Evolutionary conservation across 1,139 yeast species (phyloP).

Genomic region (Debaryomyces nepalensis): DNA sequence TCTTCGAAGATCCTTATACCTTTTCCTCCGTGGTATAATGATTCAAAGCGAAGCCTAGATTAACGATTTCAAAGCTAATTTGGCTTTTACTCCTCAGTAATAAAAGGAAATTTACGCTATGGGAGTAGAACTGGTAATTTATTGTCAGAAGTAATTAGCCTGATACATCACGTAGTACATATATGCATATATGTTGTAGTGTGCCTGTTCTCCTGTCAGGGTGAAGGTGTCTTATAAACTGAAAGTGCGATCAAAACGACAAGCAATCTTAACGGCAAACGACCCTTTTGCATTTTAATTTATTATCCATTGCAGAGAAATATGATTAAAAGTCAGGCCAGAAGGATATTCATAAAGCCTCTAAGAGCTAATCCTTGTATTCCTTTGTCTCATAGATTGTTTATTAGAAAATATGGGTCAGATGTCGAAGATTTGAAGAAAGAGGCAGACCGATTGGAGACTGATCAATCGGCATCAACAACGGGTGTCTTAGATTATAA

Average conservation of each 20-base stretch:
- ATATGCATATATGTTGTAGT: neutral
- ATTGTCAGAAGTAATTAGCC: constrained; percentile 30
- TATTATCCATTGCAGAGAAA: neutral
- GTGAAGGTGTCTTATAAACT: too few species aligned
- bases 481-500: constrained; percentile 50
- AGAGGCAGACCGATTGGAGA: constrained; percentile 38
- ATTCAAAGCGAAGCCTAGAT: constrained; percentile 77
- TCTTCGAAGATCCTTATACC: constrained; percentile 72
- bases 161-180: constrained; percentile 27
- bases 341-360: neutral
- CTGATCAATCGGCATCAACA: constrained; percentile 41
- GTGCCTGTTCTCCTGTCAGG: too few species aligned
- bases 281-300: neutral
- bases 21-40: constrained; percentile 55
- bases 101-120: constrained; percentile 6
- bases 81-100: constrained; percentile 28
- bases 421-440: constrained; percentile 40
- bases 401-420: constrained; percentile 24
- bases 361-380: neutral
- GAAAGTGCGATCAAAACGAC: constrained; percentile 5
- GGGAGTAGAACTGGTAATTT: constrained; percentile 24
- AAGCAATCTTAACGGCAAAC: neutral
- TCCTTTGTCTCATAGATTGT: neutral
- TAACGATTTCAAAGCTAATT: constrained; percentile 30
- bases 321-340: constrained; percentile 7